Evolutionary conservation across 768 basidiomycete genomes (phyloP), one percentile per base, ranked within the genome.

Genomic region (Trametes cinnabarina): DNA sequence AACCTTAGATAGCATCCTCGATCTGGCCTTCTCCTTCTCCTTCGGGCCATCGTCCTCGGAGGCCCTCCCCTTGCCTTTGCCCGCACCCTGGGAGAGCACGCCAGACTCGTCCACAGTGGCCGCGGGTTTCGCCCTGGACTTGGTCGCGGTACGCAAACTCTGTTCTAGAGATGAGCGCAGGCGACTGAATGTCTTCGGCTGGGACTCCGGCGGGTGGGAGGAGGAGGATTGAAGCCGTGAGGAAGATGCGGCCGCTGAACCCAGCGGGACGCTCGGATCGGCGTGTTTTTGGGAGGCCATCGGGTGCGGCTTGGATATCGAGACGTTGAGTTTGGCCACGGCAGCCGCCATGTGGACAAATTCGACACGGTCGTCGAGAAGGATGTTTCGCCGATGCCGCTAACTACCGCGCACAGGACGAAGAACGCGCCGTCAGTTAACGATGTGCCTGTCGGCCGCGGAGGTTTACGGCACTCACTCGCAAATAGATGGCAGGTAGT

Each of bases 121-220:
- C 48, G 57, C 48, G 35, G 59, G 43, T 48, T 65, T 65, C 2
- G 62, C 65, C 51, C 65, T 70, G 57, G 84, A 82, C 51, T 84
- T 78, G 11, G 85, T 85, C 50, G 85, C 85, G 12, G 81, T 79
- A 48, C 85, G 82, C 37, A 90, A 62, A 64, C 82, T 84, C 62
- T 88, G 84, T 65, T 87, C 87, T 22, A 90, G 71, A 5, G 86
- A 82, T 3, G 86, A 82, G 54, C 84, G 83, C 55, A 90, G 72
- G 40, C 86, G 82, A 65, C 80, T 81, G 67, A 90, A 84, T 5
- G 85, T 76, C 65, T 77, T 83, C 39, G 80, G 76, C 17, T 78
- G 69, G 48, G 79, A 78, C 28, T 71, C 73, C 64, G 61, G 17
- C 25, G 37, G 54, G 23, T 26, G 70, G 57, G 68, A 63, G 57